Base-by-base conservation (phyloP, 352 stramenopile genomes). In the Blastocystis sp. region DNA sequence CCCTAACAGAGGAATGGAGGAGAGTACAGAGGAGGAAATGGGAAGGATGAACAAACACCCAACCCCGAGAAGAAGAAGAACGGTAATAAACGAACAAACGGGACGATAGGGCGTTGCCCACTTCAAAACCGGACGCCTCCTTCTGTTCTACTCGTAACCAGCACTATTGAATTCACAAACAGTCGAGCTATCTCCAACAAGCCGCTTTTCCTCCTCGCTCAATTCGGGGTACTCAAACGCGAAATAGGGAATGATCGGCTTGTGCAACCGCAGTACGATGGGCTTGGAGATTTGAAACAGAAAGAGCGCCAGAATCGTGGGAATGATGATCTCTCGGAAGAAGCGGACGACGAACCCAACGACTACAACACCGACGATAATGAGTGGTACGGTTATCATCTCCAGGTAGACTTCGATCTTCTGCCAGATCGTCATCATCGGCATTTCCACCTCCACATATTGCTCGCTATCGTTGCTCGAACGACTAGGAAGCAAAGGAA, bases 281-380 rank as follows among this genome's bases (percentile, higher is more conserved):
- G 60, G 48, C 53, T 84, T 84, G 4, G 74, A 84, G 45, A 84
- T 84, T 67, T 84, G 74, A 70, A 84, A 84, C 21, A 84, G 56
- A 34, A 84, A 84, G 14, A 84, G 56, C 2, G 74, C 74, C 38
- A 84, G 45, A 21, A 84, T 14, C 21, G 34, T 69, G 14, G 74
- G 74, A 34, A 84, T 84, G 60, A 84, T 84, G 74, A 84, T 84
- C 45, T 84, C 74, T 17, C 56, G 28, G 45, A 84, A 84, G 74
- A 84, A 84, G 66, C 45, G 56, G 4, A 84, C 9, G 17, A 84
- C 34, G 48, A 84, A 70, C 28, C 74, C 74, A 70, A 84, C 52
- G 43, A 84, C 56, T 14, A 59, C 66, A 28, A 84, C 74, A 9
- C 52, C 74, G 17, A 84, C 74, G 60, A 84, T 70, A 28, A 84